phyloP scores from a whole-genome alignment of 1,284 basidiomycete genomes.

The Sparassis latifolia region DNA sequence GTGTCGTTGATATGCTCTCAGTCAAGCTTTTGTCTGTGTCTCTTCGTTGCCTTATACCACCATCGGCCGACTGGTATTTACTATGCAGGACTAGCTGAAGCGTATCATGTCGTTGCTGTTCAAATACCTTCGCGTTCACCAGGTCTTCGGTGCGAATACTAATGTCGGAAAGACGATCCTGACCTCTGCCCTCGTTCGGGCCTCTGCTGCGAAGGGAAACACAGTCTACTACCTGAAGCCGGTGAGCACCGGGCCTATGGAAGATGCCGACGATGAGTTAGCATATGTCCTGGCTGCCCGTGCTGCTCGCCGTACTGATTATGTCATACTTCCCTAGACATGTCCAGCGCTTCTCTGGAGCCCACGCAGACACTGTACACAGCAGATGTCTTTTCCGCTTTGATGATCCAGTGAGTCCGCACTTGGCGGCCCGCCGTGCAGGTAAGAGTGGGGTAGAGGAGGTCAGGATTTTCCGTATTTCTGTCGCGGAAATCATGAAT shows the following conservation, averaged over 20 bases:
- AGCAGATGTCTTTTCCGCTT: constrained; percentile 80
- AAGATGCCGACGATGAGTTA: constrained; percentile 79
- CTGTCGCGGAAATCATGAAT: not conserved
- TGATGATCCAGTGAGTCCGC: constrained; percentile 88
- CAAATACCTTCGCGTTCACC: constrained; percentile 78
- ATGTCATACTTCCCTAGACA: constrained; percentile 43
- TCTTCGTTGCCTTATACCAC: not conserved
- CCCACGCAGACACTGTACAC: constrained; percentile 37
- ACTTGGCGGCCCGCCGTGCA: constrained; percentile 74
- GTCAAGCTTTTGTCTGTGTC: not conserved
- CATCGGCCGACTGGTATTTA: too few species aligned
- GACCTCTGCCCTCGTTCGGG: constrained; percentile 75
- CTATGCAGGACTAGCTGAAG: too few species aligned
- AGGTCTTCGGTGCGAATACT: constrained; percentile 89
- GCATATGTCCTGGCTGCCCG: constrained; percentile 16
- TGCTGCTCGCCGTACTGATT: not conserved
- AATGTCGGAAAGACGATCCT: constrained; percentile 92
- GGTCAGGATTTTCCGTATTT: constrained; percentile 9
- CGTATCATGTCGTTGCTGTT: constrained; percentile 49
- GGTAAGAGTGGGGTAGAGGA: constrained; percentile 29
- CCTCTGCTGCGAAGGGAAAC: constrained; percentile 50
- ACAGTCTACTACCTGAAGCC: constrained; percentile 84
- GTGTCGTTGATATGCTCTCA: not conserved
- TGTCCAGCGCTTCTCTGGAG: constrained; percentile 52
- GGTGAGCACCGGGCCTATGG: constrained; percentile 79